phyloP scores from a whole-genome alignment of 1,139 yeast species.

The Saccharomycopsis hybrid region DNA sequence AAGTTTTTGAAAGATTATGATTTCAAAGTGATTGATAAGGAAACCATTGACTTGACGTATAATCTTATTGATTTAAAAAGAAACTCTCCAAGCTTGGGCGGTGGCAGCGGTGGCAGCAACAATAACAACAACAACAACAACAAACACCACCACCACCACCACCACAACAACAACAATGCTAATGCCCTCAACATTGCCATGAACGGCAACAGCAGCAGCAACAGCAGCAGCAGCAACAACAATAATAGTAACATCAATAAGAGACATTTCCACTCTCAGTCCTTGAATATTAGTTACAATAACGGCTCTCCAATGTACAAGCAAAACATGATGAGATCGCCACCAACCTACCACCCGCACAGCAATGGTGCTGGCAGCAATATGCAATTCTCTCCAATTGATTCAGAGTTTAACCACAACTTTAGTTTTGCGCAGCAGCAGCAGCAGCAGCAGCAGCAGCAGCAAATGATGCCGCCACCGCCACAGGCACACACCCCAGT shows the following conservation, averaged over 20 bases:
- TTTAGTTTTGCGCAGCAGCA: conserved; percentile 1
- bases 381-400: conserved; percentile 11
- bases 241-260: neutral
- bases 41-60: conserved; percentile 12
- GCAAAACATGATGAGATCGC: conserved; percentile 15
- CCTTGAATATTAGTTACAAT: conserved; percentile 12
- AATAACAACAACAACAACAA: too few relatives aligned
- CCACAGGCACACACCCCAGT: neutral
- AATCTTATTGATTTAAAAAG: conserved; percentile 12
- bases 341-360: conserved; percentile 8
- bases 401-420: conserved; percentile 5
- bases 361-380: neutral
- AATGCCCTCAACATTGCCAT: neutral
- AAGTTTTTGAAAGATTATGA: conserved; percentile 11
- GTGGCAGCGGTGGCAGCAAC: too few relatives aligned
- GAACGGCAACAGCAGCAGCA: neutral
- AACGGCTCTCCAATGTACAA: conserved; percentile 12
- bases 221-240: neutral
- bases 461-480: neutral
- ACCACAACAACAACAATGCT: neutral
- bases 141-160: too few relatives aligned
- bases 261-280: conserved; percentile 14
- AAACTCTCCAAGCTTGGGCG: too few relatives aligned
- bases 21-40: conserved; percentile 5
- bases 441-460: too few relatives aligned